Evolutionary conservation across 441 rosid genomes (phyloP), one percentile per base, ranked within the genome.

Genomic region (Erysimum pusillum): DNA sequence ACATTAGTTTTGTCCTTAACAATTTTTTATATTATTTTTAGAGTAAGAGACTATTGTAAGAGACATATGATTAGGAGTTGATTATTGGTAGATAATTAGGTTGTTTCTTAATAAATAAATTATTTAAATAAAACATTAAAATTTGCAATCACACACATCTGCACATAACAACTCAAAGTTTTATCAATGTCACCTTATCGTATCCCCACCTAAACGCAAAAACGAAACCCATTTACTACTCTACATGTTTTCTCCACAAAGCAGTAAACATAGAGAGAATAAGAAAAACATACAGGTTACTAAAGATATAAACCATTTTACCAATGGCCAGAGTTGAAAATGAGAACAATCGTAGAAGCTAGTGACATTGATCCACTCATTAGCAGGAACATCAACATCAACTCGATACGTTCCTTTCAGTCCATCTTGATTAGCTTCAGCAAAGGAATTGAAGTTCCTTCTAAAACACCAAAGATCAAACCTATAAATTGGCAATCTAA

Each of bases 241-340:
- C 15, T 45, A 34, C 67, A 15, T 65, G 4, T 69, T 56, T 54
- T 36, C 57, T 59, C 46, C 69, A 58, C 71, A 56, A 64, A 60
- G 73, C n/a, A 53, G 57, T 18, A 67, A 63, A 22, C 49, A 61
- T 2, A 31, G 10, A 34, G 58, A 18, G 3, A 53, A 22, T 25
- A 32, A 2, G 22, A 66, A 70, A 56, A 11, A 0, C 39, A 41
- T 49, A 39, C 6, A 32, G 1, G 57, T 34, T 2, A 34, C 34
- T 2, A 34, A 34, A 2, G 46, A 35, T 1, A 17, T 22, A 44
- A 60, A 60, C 28, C 49, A 35, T 58, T n/a, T n/a, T 89, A 96
- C 99, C 99, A 96, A 77, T 96, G 99, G 61, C 98, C 98, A 58
- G 97, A 93, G 68, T 93, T 96, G 38, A 91, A 90, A 54, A 96